Evolutionary conservation across 495 filamentous ascomycete species (phyloP), one percentile per base, ranked within the genome.

Genomic region (Parachaetomium inaequale): DNA sequence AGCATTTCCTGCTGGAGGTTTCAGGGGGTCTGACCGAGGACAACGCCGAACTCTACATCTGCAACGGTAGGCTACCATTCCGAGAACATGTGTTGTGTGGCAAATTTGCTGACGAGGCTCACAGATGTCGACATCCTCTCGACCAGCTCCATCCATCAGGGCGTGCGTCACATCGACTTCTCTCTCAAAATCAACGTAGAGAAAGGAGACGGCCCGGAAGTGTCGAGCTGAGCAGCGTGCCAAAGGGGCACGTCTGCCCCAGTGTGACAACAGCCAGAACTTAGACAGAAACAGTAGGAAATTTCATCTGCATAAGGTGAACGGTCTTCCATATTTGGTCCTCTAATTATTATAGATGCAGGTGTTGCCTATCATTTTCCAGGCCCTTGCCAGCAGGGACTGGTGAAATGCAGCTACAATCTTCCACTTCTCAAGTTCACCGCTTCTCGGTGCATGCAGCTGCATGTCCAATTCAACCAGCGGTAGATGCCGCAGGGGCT

Each of bases 61-160:
- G 88, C 74, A 83, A 88, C 63, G 84, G 85, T 86, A 58, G 64
- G 82, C 74, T 17, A 55, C 14, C 19, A 42, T 5, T 21, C 50
- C 14, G 40, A 46, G 42, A 46, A 46, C 3, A 11, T 25, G 2
- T 19, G 14, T 1, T 40, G 21, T 14, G 15, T 34, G 12, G 4
- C 34, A 23, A 10, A n/a, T 25, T 26, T 19, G 11, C 36, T 58
- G 40, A 45, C 38, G 26, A 10, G 29, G 12, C 31, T 56, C 15
- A 7, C 52, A 86, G 91, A 96, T 79, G 85, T 98, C 66, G 94
- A 98, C 78, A 90, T 98, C 65, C 82, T 97, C 63, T 96, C 91
- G 25, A 96, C 93, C 31, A 97, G 93, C 69, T 91, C 90, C 43
- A 96, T 98, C 65, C 94, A 98, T 72, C 94, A 98, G 78, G 93